Conservation (phyloP, 768 basidiomycete species). For the Tylopilus felleus region DNA sequence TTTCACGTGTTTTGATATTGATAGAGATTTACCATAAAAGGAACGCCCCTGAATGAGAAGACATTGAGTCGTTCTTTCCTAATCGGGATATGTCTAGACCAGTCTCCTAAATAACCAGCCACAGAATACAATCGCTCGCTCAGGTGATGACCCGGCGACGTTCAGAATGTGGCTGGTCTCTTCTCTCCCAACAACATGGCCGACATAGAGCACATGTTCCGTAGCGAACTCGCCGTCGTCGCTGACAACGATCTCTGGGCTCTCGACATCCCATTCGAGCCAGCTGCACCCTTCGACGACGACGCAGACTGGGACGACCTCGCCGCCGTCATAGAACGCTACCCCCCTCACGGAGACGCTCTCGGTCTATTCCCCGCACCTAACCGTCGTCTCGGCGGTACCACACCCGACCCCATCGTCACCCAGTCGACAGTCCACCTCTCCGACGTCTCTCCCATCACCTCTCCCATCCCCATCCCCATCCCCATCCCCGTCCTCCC, state of each 20-base stretch:
- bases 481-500: neutral
- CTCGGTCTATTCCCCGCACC: conserved; percentile 13
- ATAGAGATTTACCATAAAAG: neutral
- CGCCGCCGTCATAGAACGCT: neutral
- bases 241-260: conserved; percentile 12
- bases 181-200: conserved; percentile 9
- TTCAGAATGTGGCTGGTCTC: conserved; percentile 17
- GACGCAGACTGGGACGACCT: conserved; percentile 6
- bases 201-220: conserved; percentile 25
- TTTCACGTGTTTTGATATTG: conserved; percentile 26
- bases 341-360: neutral
- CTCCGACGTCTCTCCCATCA: conserved; percentile 18
- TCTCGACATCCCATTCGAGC: neutral
- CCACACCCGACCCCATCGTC: neutral
- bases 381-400: conserved; percentile 4
- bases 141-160: neutral
- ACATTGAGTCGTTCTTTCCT: neutral
- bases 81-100: neutral
- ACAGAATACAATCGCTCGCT: conserved; percentile 15
- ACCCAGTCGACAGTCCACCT: conserved; percentile 22
- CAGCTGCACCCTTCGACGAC: neutral
- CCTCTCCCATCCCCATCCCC: neutral
- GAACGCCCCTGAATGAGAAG: neutral
- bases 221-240: conserved; percentile 16
- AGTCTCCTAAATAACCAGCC: conserved; percentile 11